These are phyloP conservation scores for Hypholoma sublateritium DNA, from an alignment of 768 basidiomycete species.

Conservation along the genomic window DNA sequence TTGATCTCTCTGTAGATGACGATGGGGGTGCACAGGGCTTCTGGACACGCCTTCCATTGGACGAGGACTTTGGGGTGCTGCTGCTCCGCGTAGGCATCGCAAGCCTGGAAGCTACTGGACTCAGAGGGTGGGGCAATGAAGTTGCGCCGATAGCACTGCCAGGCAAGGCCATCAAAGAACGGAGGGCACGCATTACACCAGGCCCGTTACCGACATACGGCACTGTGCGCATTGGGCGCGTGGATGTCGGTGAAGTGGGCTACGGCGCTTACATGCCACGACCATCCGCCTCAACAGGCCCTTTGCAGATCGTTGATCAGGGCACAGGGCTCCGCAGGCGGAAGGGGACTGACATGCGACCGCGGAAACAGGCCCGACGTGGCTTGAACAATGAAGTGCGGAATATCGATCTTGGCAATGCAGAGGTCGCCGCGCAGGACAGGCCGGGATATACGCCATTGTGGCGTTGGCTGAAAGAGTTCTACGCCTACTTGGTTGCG, in stretches of 20 bases:
- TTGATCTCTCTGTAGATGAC: conserved; percentile 11
- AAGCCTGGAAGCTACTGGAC: conserved; percentile 71
- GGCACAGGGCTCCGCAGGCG: not conserved
- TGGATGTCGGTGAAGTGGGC: conserved; percentile 28
- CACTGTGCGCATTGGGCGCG: conserved; percentile 30
- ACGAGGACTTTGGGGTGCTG: conserved; percentile 74
- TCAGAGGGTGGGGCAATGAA: conserved; percentile 74
- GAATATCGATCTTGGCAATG: conserved; percentile 25
- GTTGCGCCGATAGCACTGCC: conserved; percentile 50
- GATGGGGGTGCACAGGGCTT: conserved; percentile 17
- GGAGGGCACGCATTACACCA: not conserved
- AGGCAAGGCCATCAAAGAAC: no score
- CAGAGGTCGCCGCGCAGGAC: conserved; percentile 5
- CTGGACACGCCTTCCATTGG: conserved; percentile 44
- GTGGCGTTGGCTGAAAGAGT: conserved; percentile 19
- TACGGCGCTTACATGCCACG: conserved; percentile 13
- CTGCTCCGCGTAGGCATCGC: conserved; percentile 73
- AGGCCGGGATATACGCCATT: conserved; percentile 2
- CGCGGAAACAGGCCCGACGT: not conserved
- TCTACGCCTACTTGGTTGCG: conserved; percentile 21
- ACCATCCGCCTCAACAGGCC: not conserved
- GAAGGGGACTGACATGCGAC: not conserved
- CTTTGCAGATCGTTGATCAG: not conserved
- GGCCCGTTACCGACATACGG: conserved; percentile 18
- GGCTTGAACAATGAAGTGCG: conserved; percentile 30